Base-by-base conservation (phyloP, 2,329 filamentous ascomycete genomes). In the Paecilomyces dactylethromorphus region DNA sequence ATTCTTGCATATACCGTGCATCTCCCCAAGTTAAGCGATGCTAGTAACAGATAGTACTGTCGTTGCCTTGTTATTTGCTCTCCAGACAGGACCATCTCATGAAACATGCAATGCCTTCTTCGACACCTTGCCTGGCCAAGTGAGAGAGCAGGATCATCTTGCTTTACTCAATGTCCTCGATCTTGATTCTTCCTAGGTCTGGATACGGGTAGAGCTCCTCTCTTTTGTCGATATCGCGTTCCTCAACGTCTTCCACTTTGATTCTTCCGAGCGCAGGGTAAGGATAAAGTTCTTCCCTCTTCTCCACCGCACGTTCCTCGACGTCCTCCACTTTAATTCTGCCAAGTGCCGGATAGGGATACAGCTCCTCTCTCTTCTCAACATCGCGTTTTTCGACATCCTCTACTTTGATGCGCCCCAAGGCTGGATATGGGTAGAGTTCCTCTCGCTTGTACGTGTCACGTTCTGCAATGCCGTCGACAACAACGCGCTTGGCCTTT, bases 321-420 rank as follows among this genome's bases (percentile, higher is more conserved):
- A 50, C 31, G 33, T 55, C 55, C 1, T 57, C 55, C 12, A 59
- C 58, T 29, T 54, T 52, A 31, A 59, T 59, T 1, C 35, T 31
- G 0, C 58, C 55, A 4, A 59, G 55, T 11, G 55, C 55, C 3
- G 55, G 58, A 15, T 6, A 15, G 0, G 55, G 58, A 1, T 59
- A 57, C 1, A 59, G 18, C 39, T 59, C 58, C 2, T 39, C 35
- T 1, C 52, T 26, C 18, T 59, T 57, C 2, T 52, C 49, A 2
- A 39, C 11, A 2, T 39, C n/a, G 35, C 35, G 35, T 7, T 39
- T 12, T 3, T 59, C 54, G 15, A 35, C 18, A 29, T 56, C 55
- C 11, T 33, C 55, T 31, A 58, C 57, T n/a, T 52, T 45, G 15
- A 59, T 59, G 0, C 54, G 11, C 1, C 57, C 54, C 0, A 58